Percentiles rank a stretch among this genome's conserved stretches.
Conservation (phyloP, 2,329 filamentous ascomycete species). For the Calonectria montana region DNA sequence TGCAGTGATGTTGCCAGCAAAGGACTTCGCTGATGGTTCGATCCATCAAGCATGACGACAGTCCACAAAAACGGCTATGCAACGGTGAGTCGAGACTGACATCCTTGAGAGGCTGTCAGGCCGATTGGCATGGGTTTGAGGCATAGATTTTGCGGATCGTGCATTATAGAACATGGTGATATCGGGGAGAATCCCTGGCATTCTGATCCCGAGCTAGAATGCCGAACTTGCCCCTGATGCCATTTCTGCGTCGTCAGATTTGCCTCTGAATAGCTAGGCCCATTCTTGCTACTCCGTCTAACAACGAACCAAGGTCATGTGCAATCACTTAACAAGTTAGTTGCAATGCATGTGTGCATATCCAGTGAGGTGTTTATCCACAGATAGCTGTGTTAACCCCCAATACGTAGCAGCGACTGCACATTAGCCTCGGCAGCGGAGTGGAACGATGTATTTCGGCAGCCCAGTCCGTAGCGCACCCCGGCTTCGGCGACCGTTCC, state of each 20-base stretch:
- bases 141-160: background rate
- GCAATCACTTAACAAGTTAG: background rate
- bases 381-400: background rate
- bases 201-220: slow-evolving; percentile 15
- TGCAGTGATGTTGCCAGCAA: background rate
- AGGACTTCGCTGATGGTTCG: slow-evolving; percentile 6
- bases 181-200: slow-evolving; percentile 28
- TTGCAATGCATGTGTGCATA: background rate
- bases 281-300: background rate
- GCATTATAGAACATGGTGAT: slow-evolving; percentile 16
- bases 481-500: slow-evolving; percentile 40
- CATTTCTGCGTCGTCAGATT: slow-evolving; percentile 9
- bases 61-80: slow-evolving; percentile 6
- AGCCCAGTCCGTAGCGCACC: slow-evolving; percentile 20
- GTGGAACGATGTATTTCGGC: slow-evolving; percentile 31
- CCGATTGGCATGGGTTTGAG: slow-evolving; percentile 5
- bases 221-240: slow-evolving; percentile 13
- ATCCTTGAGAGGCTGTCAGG: background rate
- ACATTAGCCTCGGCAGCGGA: slow-evolving; percentile 40
- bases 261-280: slow-evolving; percentile 5
- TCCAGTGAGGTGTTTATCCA: background rate
- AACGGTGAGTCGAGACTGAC: background rate
- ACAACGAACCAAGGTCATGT: slow-evolving; percentile 9
- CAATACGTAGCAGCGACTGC: background rate
- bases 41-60: slow-evolving; percentile 4